phyloP scores from a whole-genome alignment of 306 rosid species.

The Lupinus albus region DNA sequence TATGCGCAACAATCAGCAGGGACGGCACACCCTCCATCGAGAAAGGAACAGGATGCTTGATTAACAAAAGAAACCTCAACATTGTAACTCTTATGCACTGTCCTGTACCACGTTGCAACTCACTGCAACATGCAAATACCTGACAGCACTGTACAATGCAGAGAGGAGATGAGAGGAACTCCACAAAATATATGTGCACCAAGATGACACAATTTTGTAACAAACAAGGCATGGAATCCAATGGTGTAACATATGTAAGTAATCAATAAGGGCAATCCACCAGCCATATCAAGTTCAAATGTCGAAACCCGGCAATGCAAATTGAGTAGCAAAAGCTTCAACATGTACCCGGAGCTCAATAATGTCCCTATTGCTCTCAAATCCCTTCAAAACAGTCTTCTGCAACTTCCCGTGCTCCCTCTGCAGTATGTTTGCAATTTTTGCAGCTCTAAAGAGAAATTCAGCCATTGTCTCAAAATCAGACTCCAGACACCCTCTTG shows the following conservation, averaged over 20 bases:
- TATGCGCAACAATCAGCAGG: slow-evolving; percentile 39
- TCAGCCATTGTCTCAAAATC: slow-evolving; percentile 92
- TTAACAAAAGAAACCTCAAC: slow-evolving; percentile 41
- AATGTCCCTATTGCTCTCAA: slow-evolving; percentile 71
- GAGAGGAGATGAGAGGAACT: slow-evolving; percentile 33
- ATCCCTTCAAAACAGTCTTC: slow-evolving; percentile 52
- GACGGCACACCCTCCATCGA: slow-evolving; percentile 27
- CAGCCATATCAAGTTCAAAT: slow-evolving; percentile 47
- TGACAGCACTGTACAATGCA: slow-evolving; percentile 27
- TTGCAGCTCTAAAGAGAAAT: slow-evolving; percentile 75
- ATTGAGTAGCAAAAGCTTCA: slow-evolving; percentile 81
- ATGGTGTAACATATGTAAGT: slow-evolving; percentile 34
- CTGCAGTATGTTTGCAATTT: slow-evolving; percentile 64
- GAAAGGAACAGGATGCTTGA: slow-evolving; percentile 45
- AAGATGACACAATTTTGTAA: slow-evolving; percentile 29
- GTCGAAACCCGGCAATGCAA: slow-evolving; percentile 89
- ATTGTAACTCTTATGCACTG: slow-evolving; percentile 31
- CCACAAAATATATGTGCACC: slow-evolving; percentile 37
- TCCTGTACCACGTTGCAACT: slow-evolving; percentile 34
- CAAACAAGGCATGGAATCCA: slow-evolving; percentile 22
- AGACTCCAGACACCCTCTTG: slow-evolving; percentile 91
- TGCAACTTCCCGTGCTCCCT: slow-evolving; percentile 75
- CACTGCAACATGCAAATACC: slow-evolving; percentile 38
- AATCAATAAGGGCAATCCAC: slow-evolving; percentile 34
- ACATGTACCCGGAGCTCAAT: slow-evolving; percentile 73